Base-by-base conservation (phyloP, 208 protist genomes). In the Wallacemonas sp. region DNA sequence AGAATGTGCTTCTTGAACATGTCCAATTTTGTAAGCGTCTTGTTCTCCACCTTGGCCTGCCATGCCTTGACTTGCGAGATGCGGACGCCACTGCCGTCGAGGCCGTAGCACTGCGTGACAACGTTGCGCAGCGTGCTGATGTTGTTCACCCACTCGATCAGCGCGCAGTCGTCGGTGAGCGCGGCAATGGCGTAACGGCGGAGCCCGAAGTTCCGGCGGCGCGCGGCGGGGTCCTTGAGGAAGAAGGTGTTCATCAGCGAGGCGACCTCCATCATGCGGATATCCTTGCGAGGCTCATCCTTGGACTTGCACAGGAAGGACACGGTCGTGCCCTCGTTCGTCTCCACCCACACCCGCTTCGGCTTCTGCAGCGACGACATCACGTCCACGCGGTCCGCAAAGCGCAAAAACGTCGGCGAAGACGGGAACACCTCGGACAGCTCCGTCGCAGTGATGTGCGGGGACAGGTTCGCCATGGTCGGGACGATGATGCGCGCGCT, bases 101-200 rank as follows among this genome's bases (percentile, higher is more conserved):
- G 46, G 10, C 59, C 61, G 79, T 98, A 97, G 65, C 87, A 87
- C 26, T 87, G 73, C 32, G 82, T 83, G 29, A 95, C 72, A 55
- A 97, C 84, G 33, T 55, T 72, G 26, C 93, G 77, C 49, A 98
- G 72, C 3, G 92, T 80, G n/a, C 55, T 68, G 4, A 92, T 86
- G 69, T 98, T 76, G 57, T 84, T 79, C n/a, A 99, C 91, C 97
- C 97, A 99, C 79, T 99, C 95, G 61, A 99, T 97, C 33, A 99
- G 70, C 1, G 93, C 97, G 55, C 85, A 97, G 65, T 97, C 91
- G 71, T 98, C 87, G 33, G 61, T 92, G 20, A 98, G 81, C 0
- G 96, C 93, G 0, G 94, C 70, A 23, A 98, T 86, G 8, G 84
- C 67, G 76, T 97, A 99, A 10, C 92, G 78, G 1, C 94, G 78